Evolutionary conservation across 106 monocot genomes (phyloP).

Genomic region (Ottelia alismoides): DNA sequence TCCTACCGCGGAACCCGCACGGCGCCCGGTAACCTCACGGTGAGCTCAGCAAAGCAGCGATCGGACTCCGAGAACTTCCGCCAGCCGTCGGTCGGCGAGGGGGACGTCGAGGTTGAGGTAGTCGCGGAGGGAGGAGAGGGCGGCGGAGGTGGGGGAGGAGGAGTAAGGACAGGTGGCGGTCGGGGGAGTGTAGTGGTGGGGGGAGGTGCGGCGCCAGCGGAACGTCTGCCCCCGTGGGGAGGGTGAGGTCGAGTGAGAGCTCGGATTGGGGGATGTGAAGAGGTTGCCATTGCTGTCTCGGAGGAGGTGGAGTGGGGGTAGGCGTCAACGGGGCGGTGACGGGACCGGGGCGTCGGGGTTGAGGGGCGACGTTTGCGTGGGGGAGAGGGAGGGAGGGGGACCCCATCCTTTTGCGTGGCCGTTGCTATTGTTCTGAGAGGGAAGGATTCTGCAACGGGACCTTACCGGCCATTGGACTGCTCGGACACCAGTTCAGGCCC

Average conservation of each 20-base stretch:
- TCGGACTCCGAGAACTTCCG: conserved; percentile 42
- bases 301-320: neutral
- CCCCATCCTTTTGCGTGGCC: too few relatives aligned
- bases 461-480: too few relatives aligned
- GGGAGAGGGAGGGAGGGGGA: too few relatives aligned
- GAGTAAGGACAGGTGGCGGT: conserved; percentile 36
- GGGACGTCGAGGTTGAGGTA: conserved; percentile 69
- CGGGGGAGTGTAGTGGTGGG: conserved; percentile 42
- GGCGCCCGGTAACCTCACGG: conserved; percentile 42
- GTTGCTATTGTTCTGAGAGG: too few relatives aligned
- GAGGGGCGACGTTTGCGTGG: too few relatives aligned
- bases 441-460: too few relatives aligned
- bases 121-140: conserved; percentile 33
- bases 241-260: conserved; percentile 70
- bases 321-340: neutral
- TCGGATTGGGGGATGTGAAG: conserved; percentile 50
- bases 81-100: conserved; percentile 65
- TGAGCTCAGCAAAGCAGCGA: conserved; percentile 52
- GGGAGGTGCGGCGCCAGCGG: conserved; percentile 66
- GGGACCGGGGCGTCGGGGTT: too few relatives aligned
- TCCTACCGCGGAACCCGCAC: conserved; percentile 89
- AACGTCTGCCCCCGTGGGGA: conserved; percentile 94
- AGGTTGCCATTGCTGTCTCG: conserved; percentile 24
- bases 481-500: too few relatives aligned
- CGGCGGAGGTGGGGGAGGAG: conserved; percentile 5